Evolutionary conservation across 2,329 filamentous ascomycete species (phyloP).

Genomic region (Thermothelomyces thermophilus): DNA sequence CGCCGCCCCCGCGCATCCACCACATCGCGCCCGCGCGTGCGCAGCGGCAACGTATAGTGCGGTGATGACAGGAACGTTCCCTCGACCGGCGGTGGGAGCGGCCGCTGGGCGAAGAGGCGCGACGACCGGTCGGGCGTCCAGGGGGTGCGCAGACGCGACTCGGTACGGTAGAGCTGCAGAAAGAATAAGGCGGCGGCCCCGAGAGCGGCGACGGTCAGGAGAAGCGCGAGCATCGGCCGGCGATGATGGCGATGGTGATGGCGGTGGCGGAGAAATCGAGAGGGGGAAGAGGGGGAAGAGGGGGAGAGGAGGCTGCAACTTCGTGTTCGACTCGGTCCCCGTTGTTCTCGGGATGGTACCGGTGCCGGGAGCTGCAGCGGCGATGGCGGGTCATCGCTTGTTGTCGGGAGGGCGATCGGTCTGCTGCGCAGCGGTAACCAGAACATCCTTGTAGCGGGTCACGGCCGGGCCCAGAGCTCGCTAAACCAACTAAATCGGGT

Average conservation of each 20-base stretch:
- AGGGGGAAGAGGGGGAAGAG: neutral
- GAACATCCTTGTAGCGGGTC: too few species aligned
- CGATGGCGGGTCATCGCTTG: neutral
- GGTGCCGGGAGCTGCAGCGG: too few species aligned
- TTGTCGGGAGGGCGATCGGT: neutral
- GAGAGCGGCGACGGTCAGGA: conserved; percentile 33
- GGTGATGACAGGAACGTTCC: conserved; percentile 34
- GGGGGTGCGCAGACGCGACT: conserved; percentile 37
- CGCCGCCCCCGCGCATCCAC: conserved; percentile 51
- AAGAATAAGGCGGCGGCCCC: conserved; percentile 29
- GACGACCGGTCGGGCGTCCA: conserved; percentile 46
- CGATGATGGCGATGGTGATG: neutral
- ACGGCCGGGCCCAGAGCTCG: too few species aligned
- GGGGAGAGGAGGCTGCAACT: too few species aligned
- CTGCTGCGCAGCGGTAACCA: too few species aligned
- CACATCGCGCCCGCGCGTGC: conserved; percentile 53
- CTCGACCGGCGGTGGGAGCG: conserved; percentile 40
- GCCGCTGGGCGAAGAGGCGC: conserved; percentile 41
- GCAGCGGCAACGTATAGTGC: conserved; percentile 50
- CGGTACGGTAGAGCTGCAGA: conserved; percentile 39
- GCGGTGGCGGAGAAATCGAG: neutral
- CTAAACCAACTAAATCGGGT: too few species aligned
- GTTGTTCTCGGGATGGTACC: too few species aligned
- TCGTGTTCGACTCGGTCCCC: too few species aligned
- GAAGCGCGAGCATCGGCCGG: conserved; percentile 32